phyloP scores from a whole-genome alignment of 768 basidiomycete species.

The Polyporus arcularius region DNA sequence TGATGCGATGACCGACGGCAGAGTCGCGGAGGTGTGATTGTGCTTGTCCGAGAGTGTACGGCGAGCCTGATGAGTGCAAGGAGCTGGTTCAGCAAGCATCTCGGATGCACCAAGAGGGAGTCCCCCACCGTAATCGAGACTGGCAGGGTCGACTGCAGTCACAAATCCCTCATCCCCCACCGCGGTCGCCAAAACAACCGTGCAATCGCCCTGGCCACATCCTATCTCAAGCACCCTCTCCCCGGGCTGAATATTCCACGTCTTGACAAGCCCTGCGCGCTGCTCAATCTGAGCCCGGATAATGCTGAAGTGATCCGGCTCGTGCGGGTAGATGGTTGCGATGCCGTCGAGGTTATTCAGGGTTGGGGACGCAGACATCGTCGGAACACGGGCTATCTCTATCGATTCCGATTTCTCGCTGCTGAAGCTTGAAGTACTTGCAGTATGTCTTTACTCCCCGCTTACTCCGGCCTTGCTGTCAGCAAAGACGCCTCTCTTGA shows the following conservation, averaged over 20 bases:
- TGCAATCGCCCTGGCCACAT: constrained; percentile 45
- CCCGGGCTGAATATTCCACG: constrained; percentile 33
- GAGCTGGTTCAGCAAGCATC: background rate
- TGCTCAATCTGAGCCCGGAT: constrained; percentile 30
- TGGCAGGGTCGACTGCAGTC: constrained; percentile 41
- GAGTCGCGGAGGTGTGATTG: constrained; percentile 34
- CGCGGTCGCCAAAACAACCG: constrained; percentile 35
- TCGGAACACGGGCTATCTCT: too few relatives aligned
- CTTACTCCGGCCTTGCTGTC: background rate
- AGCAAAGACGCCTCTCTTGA: background rate
- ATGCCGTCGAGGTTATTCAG: constrained; percentile 12
- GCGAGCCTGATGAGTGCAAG: constrained; percentile 27
- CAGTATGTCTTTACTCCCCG: background rate
- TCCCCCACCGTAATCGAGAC: constrained; percentile 37
- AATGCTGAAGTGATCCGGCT: constrained; percentile 7
- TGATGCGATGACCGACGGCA: constrained; percentile 37
- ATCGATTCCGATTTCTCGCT: too few relatives aligned
- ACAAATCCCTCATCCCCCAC: constrained; percentile 39
- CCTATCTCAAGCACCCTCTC: constrained; percentile 40
- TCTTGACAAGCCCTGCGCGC: constrained; percentile 33
- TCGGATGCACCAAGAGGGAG: background rate
- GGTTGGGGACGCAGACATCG: background rate
- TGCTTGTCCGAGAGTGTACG: constrained; percentile 40
- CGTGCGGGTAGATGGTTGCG: constrained; percentile 20
- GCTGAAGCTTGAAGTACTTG: background rate